Conservation (phyloP, 1,284 basidiomycete genomes). For the Tetrapyrgos nigripes region DNA sequence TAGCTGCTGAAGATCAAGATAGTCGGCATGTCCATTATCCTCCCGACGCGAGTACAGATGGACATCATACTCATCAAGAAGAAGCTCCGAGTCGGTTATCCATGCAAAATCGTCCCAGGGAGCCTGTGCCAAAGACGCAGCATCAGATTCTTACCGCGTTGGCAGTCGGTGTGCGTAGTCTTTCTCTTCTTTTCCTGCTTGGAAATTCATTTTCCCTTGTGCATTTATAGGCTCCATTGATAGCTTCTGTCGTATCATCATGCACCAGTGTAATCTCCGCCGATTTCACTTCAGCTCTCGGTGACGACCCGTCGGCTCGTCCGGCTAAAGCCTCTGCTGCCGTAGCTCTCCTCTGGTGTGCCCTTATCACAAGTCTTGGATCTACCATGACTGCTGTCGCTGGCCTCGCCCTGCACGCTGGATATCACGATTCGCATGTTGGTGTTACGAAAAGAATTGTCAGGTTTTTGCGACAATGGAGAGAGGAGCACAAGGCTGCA, state of each 20-base stretch:
- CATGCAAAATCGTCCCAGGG: neutral
- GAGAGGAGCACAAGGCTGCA: neutral
- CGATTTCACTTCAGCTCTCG: neutral
- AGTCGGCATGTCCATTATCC: neutral
- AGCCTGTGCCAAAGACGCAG: neutral
- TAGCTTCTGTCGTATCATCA: neutral
- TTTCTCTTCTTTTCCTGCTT: neutral
- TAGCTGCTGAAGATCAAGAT: neutral
- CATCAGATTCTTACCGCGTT: neutral
- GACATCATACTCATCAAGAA: too few species aligned
- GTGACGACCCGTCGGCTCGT: neutral
- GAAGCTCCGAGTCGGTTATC: neutral
- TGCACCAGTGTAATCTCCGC: neutral
- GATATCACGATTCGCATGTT: neutral
- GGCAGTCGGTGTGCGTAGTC: neutral
- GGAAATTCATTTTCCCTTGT: too few species aligned
- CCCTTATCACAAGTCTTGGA: neutral
- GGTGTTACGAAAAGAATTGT: neutral
- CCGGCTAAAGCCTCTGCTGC: neutral
- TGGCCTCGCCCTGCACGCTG: neutral
- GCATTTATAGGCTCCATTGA: neutral
- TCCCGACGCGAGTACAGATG: neutral
- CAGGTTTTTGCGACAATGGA: neutral
- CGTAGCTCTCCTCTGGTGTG: neutral
- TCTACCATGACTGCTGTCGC: neutral